Percentiles rank a stretch among this genome's conserved stretches.
These are phyloP conservation scores for Colletotrichum sp. DNA, from an alignment of 2,329 filamentous ascomycete species.

Conservation along the genomic window DNA sequence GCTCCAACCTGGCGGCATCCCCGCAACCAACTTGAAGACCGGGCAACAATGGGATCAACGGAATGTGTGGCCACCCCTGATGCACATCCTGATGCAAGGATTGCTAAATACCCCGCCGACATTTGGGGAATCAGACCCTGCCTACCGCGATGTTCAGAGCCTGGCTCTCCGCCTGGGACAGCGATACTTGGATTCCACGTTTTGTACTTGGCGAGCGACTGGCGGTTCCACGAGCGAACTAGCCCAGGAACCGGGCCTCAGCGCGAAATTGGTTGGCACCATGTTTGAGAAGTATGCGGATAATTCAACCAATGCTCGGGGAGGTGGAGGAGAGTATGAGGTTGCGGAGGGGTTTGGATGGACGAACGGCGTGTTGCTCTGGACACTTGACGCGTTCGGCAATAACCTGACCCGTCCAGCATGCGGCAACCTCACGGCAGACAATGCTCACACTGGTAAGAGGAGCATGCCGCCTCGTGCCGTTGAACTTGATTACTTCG, in stretches of 20 bases:
- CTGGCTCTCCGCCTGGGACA: conserved; percentile 66
- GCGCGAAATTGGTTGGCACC: conserved; percentile 52
- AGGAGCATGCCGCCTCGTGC: conserved; percentile 38
- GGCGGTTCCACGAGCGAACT: conserved; percentile 63
- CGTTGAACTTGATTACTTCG: conserved; percentile 50
- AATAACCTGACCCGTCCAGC: conserved; percentile 59
- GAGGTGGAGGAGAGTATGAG: conserved; percentile 71
- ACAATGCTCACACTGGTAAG: conserved; percentile 36
- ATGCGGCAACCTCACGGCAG: conserved; percentile 55
- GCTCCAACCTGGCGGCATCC: conserved; percentile 59
- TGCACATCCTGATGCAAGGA: conserved; percentile 68
- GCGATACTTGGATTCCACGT: conserved; percentile 70
- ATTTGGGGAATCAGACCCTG: conserved; percentile 56
- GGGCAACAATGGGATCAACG: conserved; percentile 75
- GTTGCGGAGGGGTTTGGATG: conserved; percentile 76
- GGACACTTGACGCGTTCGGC: conserved; percentile 68
- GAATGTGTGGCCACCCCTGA: conserved; percentile 72
- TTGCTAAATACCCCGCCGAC: conserved; percentile 65
- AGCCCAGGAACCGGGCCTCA: conserved; percentile 54
- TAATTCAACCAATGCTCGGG: conserved; percentile 63
- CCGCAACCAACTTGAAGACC: conserved; percentile 65
- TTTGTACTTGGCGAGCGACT: conserved; percentile 74
- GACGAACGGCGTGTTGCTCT: conserved; percentile 73
- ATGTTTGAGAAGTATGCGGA: conserved; percentile 77
- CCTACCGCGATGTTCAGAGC: conserved; percentile 57